phyloP scores from a whole-genome alignment of 2,329 filamentous ascomycete genomes.

The Xylaria sp. region DNA sequence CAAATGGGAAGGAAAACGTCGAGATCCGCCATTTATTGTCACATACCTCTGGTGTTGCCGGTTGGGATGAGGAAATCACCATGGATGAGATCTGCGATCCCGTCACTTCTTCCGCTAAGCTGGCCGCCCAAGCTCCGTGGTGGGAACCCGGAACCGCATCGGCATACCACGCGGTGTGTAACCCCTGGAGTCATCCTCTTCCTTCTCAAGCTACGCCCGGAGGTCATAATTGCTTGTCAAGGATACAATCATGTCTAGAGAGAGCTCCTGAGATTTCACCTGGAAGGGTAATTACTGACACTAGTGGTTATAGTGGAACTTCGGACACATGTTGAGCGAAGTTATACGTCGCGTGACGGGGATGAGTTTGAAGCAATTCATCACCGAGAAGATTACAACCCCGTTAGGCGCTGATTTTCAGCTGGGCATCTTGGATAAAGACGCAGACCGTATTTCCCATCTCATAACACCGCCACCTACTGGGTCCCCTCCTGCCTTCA shows the following conservation, averaged over 20 bases:
- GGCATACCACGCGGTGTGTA: slow-evolving; percentile 50
- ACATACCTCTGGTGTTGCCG: slow-evolving; percentile 45
- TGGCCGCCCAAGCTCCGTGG: slow-evolving; percentile 49
- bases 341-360: slow-evolving; percentile 49
- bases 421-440: slow-evolving; percentile 49
- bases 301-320: too few relatives aligned
- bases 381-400: slow-evolving; percentile 41
- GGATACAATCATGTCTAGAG: too few relatives aligned
- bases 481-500: slow-evolving; percentile 12
- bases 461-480: slow-evolving; percentile 39
- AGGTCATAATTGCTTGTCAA: too few relatives aligned
- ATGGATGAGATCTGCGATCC: slow-evolving; percentile 44
- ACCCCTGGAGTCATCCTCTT: too few relatives aligned
- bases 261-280: too few relatives aligned
- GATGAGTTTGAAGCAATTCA: slow-evolving; percentile 48
- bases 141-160: slow-evolving; percentile 49
- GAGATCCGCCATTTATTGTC: slow-evolving; percentile 48
- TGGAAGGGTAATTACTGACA: too few relatives aligned
- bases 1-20: slow-evolving; percentile 47
- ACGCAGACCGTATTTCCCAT: slow-evolving; percentile 48
- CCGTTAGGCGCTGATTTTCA: slow-evolving; percentile 54
- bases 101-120: slow-evolving; percentile 37
- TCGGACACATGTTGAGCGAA: slow-evolving; percentile 51
- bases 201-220: too few relatives aligned
- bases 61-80: slow-evolving; percentile 42